These are phyloP conservation scores for Trametes cubensis DNA, from an alignment of 768 basidiomycete genomes.

Conservation along the genomic window DNA sequence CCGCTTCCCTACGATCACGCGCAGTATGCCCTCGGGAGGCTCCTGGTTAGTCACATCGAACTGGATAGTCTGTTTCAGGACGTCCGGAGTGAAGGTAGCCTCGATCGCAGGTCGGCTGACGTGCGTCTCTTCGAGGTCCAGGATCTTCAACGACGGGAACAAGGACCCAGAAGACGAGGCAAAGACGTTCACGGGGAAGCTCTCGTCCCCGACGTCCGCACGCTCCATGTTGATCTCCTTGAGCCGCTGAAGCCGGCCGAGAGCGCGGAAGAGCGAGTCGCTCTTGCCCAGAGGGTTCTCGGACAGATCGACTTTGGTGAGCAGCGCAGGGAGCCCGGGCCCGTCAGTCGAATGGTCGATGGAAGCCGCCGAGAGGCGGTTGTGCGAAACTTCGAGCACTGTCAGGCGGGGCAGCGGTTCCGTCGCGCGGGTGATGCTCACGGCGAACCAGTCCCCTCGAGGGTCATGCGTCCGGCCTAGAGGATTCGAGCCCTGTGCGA, in stretches of 20 bases:
- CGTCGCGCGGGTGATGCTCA: conserved; percentile 61
- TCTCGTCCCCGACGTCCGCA: conserved; percentile 61
- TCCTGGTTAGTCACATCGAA: conserved; percentile 59
- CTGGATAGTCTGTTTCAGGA: conserved; percentile 51
- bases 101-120: conserved; percentile 51
- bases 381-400: conserved; percentile 67
- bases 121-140: conserved; percentile 71
- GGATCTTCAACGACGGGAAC: conserved; percentile 56
- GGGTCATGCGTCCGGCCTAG: conserved; percentile 40
- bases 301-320: conserved; percentile 66
- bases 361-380: conserved; percentile 56
- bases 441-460: conserved; percentile 59
- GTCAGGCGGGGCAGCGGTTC: conserved; percentile 67
- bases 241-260: conserved; percentile 53
- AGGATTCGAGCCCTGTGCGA: conserved; percentile 27
- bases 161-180: conserved; percentile 26
- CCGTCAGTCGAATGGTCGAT: conserved; percentile 46
- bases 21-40: conserved; percentile 52
- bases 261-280: conserved; percentile 46
- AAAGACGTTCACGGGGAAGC: conserved; percentile 50
- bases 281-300: conserved; percentile 61
- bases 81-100: conserved; percentile 43
- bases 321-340: conserved; percentile 49
- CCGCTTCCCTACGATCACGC: conserved; percentile 69
- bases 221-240: conserved; percentile 60